Evolutionary conservation across 768 basidiomycete genomes (phyloP).

Genomic region (Naganishia kalamii): DNA sequence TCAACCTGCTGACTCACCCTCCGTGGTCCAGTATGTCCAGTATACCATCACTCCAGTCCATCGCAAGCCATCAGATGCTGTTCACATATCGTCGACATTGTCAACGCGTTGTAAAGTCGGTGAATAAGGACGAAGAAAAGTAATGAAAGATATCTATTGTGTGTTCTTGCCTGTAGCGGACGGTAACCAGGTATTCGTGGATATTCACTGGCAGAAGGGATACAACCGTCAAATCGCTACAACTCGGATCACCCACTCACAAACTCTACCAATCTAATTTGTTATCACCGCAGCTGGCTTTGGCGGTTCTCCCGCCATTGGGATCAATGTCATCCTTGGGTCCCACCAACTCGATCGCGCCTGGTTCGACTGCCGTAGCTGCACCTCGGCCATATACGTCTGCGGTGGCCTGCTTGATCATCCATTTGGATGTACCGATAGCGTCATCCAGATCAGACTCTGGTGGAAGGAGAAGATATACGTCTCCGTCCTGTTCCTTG

Average conservation of each 20-base stretch:
- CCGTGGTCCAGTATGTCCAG: too few relatives aligned
- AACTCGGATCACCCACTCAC: neutral
- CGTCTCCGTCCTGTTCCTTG: slow-evolving; percentile 49
- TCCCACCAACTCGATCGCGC: slow-evolving; percentile 26
- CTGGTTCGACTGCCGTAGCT: slow-evolving; percentile 30
- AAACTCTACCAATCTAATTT: slow-evolving; percentile 29
- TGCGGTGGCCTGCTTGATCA: slow-evolving; percentile 49
- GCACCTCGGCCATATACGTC: slow-evolving; percentile 34
- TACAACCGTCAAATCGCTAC: neutral
- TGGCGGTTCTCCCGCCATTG: slow-evolving; percentile 7
- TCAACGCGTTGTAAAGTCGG: too few relatives aligned
- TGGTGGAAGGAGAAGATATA: slow-evolving; percentile 57
- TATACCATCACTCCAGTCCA: too few relatives aligned
- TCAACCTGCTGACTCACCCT: too few relatives aligned
- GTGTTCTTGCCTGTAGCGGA: too few relatives aligned
- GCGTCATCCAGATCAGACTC: slow-evolving; percentile 55
- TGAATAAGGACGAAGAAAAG: too few relatives aligned
- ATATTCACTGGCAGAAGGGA: too few relatives aligned
- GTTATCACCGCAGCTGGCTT: slow-evolving; percentile 26
- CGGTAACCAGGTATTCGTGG: too few relatives aligned
- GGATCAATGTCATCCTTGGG: slow-evolving; percentile 25
- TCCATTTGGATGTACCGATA: slow-evolving; percentile 63
- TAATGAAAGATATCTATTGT: too few relatives aligned
- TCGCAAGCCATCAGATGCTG: too few relatives aligned
- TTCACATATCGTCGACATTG: too few relatives aligned